Evolutionary conservation across 768 basidiomycete genomes (phyloP), one percentile per base, ranked within the genome.

Genomic region (Pleurotus citrinopileatus): DNA sequence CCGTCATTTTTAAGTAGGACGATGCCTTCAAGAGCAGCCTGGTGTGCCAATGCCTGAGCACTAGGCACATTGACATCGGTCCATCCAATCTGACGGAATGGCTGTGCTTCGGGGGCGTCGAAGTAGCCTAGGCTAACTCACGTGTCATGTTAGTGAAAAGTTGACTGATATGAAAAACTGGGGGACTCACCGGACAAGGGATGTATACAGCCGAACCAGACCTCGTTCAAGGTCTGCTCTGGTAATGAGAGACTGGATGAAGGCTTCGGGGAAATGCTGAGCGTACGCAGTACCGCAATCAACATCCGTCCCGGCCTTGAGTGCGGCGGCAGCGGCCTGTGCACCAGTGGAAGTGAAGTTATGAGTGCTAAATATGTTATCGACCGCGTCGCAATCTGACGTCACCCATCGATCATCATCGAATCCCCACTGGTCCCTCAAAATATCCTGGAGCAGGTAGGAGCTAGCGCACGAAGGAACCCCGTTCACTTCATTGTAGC

Each of bases 1-100:
- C 77, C 78, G 54, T 84, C 81, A 60, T 86, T 88, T 70, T 87
- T 86, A 13, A 87, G 69, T 4, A 87, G 70, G 15, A 81, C 81
- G 2, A 83, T 73, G 19, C 81, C 79, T 61, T 82, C 78, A 3
- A 75, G 65, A 3, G 81, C 81, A 23, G 77, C 79, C 48, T 70
- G 69, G 60, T 78, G 67, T 2, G 81, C 81, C 12, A 84, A 71
- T 15, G 70, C 60, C 56, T 78, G 79, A 1, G 81, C 73, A 6
- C 62, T 45, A 2, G 75, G 73, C 0, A 73, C 73, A 61, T 81
- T 79, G 57, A 84, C 72, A 54, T 78, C 71, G 4, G 67, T 63
- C 74, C 76, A 82, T 32, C 59, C 63, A 15, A 83, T 68, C 57
- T 78, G 74, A 2, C 82, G 73, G 63, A 71, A 82, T 3, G 81